Conservation (phyloP, 2,329 filamentous ascomycete genomes). For the Trichoderma koningiopsis region DNA sequence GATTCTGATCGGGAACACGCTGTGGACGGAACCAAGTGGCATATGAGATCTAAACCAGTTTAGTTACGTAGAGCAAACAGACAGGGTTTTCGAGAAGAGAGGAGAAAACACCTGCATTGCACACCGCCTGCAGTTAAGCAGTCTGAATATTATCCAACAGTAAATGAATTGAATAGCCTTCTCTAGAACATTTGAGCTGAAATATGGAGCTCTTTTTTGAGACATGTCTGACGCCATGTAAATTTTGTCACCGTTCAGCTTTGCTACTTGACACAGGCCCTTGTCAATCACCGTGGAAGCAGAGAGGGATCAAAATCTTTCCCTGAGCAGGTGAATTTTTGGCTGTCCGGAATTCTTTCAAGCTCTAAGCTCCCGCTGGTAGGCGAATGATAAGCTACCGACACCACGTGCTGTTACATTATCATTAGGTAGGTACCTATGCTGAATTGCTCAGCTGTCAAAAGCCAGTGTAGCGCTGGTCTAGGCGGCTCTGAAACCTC, state of each 20-base stretch:
- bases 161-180: background rate
- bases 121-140: background rate
- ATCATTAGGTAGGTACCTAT: no score
- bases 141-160: no score
- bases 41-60: background rate
- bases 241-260: background rate
- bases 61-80: background rate
- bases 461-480: no score
- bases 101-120: background rate
- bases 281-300: background rate
- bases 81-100: background rate
- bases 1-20: background rate
- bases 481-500: no score
- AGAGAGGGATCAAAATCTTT: background rate
- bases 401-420: background rate
- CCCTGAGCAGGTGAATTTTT: no score
- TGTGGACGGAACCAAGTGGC: background rate
- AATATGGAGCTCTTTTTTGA: background rate
- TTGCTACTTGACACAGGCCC: background rate
- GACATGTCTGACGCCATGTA: background rate
- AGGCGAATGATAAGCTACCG: background rate
- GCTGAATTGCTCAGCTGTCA: no score
- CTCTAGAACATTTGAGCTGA: background rate
- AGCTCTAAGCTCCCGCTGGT: background rate
- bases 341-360: no score